Evolutionary conservation across 768 basidiomycete genomes (phyloP).

Genomic region (Termitomyces sp.): DNA sequence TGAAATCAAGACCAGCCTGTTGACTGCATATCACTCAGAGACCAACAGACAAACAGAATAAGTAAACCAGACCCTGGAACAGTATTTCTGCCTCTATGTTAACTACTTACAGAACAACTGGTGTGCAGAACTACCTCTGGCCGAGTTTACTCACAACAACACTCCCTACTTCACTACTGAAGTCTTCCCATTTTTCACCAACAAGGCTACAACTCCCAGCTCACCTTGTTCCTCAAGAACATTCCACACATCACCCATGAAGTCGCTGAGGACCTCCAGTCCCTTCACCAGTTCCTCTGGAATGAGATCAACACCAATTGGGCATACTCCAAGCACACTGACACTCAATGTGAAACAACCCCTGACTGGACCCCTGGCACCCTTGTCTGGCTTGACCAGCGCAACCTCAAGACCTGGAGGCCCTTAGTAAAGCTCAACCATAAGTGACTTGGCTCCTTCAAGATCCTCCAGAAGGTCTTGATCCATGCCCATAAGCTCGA

Average conservation of each 20-base stretch:
- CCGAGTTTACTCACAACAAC: not conserved
- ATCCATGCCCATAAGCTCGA: no score
- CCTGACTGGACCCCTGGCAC: no score
- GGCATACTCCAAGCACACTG: not conserved
- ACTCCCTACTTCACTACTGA: not conserved
- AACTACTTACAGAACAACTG: not conserved
- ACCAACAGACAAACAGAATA: not conserved
- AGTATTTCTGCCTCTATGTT: not conserved
- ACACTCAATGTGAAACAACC: no score
- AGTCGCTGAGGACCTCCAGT: not conserved
- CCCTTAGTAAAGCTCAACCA: no score
- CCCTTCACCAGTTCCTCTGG: not conserved
- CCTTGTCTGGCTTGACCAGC: no score
- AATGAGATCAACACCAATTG: not conserved
- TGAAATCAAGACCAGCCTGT: not conserved
- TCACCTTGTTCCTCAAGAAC: not conserved
- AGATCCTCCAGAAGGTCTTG: no score
- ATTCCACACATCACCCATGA: not conserved
- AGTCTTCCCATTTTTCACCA: not conserved
- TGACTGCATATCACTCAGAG: not conserved
- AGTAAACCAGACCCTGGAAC: not conserved
- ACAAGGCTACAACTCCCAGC: not conserved
- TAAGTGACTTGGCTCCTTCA: no score
- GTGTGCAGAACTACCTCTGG: not conserved
- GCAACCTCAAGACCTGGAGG: no score